These are phyloP conservation scores for Nidula niveotomentosa DNA, from an alignment of 1,284 basidiomycete genomes.

Conservation along the genomic window DNA sequence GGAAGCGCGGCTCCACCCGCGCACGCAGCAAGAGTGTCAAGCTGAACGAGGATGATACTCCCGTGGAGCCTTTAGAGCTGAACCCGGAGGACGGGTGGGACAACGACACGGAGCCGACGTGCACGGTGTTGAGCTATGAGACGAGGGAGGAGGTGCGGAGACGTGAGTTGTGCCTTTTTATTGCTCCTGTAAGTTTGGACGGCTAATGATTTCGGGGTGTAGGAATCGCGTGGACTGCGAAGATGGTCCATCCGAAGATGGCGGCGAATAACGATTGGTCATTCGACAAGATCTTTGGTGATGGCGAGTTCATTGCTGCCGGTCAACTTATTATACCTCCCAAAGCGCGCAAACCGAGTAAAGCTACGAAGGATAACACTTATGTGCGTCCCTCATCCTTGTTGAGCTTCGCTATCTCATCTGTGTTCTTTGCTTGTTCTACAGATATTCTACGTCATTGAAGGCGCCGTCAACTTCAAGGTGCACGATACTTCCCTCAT, in stretches of 20 bases:
- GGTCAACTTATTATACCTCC: constrained; percentile 86
- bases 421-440: background rate
- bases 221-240: constrained; percentile 75
- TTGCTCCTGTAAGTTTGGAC: constrained; percentile 1
- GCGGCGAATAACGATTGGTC: constrained; percentile 69
- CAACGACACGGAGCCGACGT: constrained; percentile 68
- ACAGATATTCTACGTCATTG: constrained; percentile 86
- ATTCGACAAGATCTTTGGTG: constrained; percentile 96
- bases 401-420: background rate
- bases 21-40: constrained; percentile 40
- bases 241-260: constrained; percentile 58
- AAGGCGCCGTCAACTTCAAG: constrained; percentile 85
- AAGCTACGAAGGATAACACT: constrained; percentile 91
- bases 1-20: constrained; percentile 34
- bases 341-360: constrained; percentile 79
- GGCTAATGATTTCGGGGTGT: background rate
- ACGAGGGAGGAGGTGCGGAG: constrained; percentile 60
- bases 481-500: constrained; percentile 81
- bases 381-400: constrained; percentile 66
- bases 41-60: constrained; percentile 16
- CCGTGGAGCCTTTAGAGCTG: constrained; percentile 25
- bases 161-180: constrained; percentile 51
- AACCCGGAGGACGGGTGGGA: constrained; percentile 90
- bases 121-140: constrained; percentile 71
- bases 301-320: constrained; percentile 88